Evolutionary conservation across 1,139 yeast genomes (phyloP).

Genomic region (Suhomyces taliae): DNA sequence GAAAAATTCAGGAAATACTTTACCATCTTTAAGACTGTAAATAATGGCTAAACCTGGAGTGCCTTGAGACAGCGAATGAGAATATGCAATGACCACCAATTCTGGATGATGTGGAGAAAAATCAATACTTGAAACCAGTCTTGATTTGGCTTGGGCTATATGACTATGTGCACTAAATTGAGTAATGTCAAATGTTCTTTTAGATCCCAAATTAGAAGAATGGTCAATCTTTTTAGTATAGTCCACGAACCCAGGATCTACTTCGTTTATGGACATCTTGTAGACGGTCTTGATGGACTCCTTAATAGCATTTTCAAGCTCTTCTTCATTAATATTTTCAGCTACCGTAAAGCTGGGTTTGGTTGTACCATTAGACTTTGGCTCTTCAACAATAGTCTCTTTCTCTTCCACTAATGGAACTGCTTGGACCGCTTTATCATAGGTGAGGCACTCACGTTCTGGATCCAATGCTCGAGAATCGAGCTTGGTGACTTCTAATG

Average conservation of each 20-base stretch:
- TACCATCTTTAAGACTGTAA: slow-evolving; percentile 22
- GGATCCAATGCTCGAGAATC: background rate
- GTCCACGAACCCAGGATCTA: slow-evolving; percentile 13
- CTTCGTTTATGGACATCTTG: slow-evolving; percentile 14
- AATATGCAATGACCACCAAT: slow-evolving; percentile 39
- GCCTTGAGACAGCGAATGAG: background rate
- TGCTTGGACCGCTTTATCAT: slow-evolving; percentile 36
- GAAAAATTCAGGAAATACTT: slow-evolving; percentile 47
- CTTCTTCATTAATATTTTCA: slow-evolving; percentile 9
- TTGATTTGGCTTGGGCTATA: slow-evolving; percentile 1
- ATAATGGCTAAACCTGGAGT: slow-evolving; percentile 38
- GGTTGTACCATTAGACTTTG: background rate
- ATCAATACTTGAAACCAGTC: slow-evolving; percentile 37
- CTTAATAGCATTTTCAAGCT: slow-evolving; percentile 15
- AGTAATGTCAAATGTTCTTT: slow-evolving; percentile 2
- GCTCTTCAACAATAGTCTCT: background rate
- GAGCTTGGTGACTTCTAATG: background rate
- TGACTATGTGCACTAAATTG: slow-evolving; percentile 1
- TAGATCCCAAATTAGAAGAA: slow-evolving; percentile 2
- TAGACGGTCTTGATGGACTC: slow-evolving; percentile 21
- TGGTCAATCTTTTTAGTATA: slow-evolving; percentile 13
- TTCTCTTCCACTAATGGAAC: slow-evolving; percentile 4
- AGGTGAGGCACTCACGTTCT: slow-evolving; percentile 22
- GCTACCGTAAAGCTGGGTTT: slow-evolving; percentile 1
- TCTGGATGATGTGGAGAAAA: slow-evolving; percentile 44